phyloP scores from a whole-genome alignment of 768 basidiomycete genomes.

The Lactifluus subvellereus region DNA sequence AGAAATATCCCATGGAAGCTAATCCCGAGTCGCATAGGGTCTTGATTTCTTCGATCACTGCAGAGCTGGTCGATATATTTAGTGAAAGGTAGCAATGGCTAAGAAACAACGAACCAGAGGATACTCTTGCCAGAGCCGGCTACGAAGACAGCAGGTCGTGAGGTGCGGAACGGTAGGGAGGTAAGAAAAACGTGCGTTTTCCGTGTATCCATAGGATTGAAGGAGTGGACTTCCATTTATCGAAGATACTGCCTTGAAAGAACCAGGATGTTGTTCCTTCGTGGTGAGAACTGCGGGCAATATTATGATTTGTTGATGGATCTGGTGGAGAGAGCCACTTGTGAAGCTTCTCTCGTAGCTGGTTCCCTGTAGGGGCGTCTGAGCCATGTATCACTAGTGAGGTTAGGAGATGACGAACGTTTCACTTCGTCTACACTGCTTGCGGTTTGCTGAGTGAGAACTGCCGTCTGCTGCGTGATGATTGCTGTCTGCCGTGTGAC shows the following conservation, averaged over 20 bases:
- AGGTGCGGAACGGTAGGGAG: neutral
- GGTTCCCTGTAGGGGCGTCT: neutral
- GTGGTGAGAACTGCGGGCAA: neutral
- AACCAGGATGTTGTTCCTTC: neutral
- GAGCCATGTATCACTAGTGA: neutral
- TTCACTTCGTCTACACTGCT: neutral
- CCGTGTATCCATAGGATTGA: neutral
- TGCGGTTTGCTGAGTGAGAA: neutral
- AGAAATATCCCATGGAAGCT: neutral
- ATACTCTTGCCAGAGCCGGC: constrained; percentile 3
- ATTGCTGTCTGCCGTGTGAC: no score
- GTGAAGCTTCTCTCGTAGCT: neutral
- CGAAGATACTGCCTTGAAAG: neutral
- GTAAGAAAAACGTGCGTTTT: neutral
- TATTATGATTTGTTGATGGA: constrained; percentile 2
- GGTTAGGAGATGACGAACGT: neutral
- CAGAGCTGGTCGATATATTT: neutral
- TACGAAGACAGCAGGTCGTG: neutral
- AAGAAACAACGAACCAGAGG: neutral
- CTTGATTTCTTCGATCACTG: neutral
- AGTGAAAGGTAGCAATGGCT: neutral
- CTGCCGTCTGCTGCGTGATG: no score
- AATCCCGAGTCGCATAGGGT: neutral
- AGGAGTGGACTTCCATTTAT: neutral
- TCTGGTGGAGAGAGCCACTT: constrained; percentile 6